A percentile compares a stretch with the other conserved stretches of the same genome.
Conservation (phyloP, 2,329 filamentous ascomycete species). For the Cordyceps farinosa region DNA sequence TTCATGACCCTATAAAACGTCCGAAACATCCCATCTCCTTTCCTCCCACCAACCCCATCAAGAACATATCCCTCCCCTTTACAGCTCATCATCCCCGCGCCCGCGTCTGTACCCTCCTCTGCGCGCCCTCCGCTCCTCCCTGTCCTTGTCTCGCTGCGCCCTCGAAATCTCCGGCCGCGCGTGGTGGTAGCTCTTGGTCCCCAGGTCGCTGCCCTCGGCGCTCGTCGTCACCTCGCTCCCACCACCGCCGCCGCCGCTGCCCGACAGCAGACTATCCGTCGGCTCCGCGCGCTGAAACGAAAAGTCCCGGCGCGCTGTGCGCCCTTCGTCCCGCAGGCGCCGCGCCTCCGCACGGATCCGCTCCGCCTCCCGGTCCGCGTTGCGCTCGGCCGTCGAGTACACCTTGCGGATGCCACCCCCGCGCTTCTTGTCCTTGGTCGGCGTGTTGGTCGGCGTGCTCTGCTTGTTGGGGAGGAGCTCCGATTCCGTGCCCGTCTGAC, state of each 20-base stretch:
- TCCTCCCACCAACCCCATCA: too few relatives aligned
- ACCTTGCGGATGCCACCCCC: conserved; percentile 55
- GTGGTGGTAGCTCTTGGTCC: conserved; percentile 57
- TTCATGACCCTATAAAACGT: too few relatives aligned
- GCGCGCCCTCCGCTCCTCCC: conserved; percentile 35
- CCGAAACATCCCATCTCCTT: not conserved
- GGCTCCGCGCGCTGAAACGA: conserved; percentile 48
- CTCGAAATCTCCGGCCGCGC: conserved; percentile 50
- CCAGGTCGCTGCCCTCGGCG: conserved; percentile 42
- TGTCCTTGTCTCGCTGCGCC: conserved; percentile 28
- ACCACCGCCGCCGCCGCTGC: conserved; percentile 30
- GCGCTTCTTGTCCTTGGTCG: conserved; percentile 36
- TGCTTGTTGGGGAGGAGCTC: conserved; percentile 59
- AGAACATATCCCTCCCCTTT: not conserved
- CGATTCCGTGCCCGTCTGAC: conserved; percentile 56
- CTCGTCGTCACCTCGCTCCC: conserved; percentile 36
- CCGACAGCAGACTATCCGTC: conserved; percentile 30
- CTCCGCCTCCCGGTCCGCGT: conserved; percentile 49
- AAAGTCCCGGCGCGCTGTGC: conserved; percentile 46
- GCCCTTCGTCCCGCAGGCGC: conserved; percentile 47
- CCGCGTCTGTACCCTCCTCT: conserved; percentile 34
- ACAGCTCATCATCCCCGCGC: conserved; percentile 29
- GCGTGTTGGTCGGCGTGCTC: conserved; percentile 53
- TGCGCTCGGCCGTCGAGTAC: conserved; percentile 57
- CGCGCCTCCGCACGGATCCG: conserved; percentile 54